These are phyloP conservation scores for Endothia cerciana DNA, from an alignment of 2,329 filamentous ascomycete genomes.

Conservation along the genomic window DNA sequence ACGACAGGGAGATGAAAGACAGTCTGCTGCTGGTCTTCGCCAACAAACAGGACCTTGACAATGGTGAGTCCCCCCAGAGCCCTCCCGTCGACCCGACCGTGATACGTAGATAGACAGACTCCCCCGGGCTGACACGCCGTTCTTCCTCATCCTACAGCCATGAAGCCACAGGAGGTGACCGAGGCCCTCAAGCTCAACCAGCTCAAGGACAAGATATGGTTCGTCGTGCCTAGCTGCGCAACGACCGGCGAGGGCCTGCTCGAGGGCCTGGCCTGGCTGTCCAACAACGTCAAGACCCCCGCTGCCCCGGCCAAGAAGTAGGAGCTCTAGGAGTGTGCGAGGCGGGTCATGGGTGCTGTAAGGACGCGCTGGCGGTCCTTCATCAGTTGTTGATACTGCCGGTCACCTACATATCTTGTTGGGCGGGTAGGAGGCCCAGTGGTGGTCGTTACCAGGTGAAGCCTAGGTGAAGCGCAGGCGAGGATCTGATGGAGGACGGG, in stretches of 20 bases:
- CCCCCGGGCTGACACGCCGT: constrained; percentile 12
- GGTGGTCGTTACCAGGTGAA: not conserved
- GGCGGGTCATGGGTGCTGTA: not conserved
- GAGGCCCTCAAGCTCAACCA: constrained; percentile 75
- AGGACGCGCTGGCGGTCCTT: constrained; percentile 9
- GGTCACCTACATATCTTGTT: constrained; percentile 12
- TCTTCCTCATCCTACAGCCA: constrained; percentile 54
- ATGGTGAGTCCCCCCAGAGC: constrained; percentile 57
- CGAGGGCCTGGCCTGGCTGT: constrained; percentile 82
- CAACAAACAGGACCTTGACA: constrained; percentile 96
- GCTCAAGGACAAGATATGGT: constrained; percentile 84
- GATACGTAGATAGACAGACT: not conserved
- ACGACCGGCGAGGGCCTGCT: constrained; percentile 80
- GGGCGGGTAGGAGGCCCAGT: not conserved
- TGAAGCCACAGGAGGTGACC: constrained; percentile 80
- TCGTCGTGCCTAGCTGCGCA: constrained; percentile 81
- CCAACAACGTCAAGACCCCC: constrained; percentile 78
- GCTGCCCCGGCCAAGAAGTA: constrained; percentile 60
- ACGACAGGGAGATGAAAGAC: constrained; percentile 97
- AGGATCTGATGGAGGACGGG: not conserved
- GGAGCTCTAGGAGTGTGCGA: constrained; percentile 17
- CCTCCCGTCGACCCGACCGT: not conserved
- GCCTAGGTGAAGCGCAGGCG: not conserved
- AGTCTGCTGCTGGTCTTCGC: constrained; percentile 93
- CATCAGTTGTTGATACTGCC: not conserved